Evolutionary conservation across 345 rosid species (phyloP), one percentile per base, ranked within the genome.

Genomic region (Geranium rotundifolium): DNA sequence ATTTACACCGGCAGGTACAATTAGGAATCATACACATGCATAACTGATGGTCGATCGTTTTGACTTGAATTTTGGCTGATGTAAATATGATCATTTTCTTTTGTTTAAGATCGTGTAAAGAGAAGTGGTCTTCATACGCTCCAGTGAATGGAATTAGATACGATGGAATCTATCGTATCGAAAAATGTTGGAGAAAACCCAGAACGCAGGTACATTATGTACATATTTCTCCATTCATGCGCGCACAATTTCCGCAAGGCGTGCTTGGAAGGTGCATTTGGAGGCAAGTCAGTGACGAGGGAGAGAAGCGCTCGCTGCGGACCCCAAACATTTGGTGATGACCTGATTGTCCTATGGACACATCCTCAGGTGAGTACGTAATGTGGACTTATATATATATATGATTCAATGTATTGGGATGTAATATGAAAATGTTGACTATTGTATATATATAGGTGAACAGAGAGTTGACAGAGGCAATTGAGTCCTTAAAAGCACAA

Each of bases 1-100:
- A 84, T 86, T 41, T 86, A 81, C 76, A 86, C 93, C 7, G 88
- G 85, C 64, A 84, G 89, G 96, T 89, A 56, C 58, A 71, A 31
- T 2, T 31, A n/a, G n/a, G n/a, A n/a, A n/a, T 2, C 7, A 31
- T n/a, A 9, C 30, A 8, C 50, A 15, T 20, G n/a, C n/a, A n/a
- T n/a, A n/a, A n/a, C n/a, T n/a, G n/a, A n/a, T n/a, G n/a, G n/a
- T n/a, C n/a, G n/a, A n/a, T n/a, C n/a, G n/a, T n/a, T n/a, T n/a
- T n/a, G n/a, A n/a, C n/a, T n/a, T n/a, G n/a, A n/a, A n/a, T n/a
- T n/a, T n/a, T n/a, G n/a, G n/a, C n/a, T n/a, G n/a, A n/a, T n/a
- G n/a, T n/a, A n/a, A n/a, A n/a, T n/a, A n/a, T n/a, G n/a, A 49
- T 19, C n/a, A 15, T 9, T 16, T 27, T 13, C 31, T 27, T 6